Evolutionary conservation across 2,329 filamentous ascomycete species (phyloP).

Genomic region (Chrysoporthe austroafricana): DNA sequence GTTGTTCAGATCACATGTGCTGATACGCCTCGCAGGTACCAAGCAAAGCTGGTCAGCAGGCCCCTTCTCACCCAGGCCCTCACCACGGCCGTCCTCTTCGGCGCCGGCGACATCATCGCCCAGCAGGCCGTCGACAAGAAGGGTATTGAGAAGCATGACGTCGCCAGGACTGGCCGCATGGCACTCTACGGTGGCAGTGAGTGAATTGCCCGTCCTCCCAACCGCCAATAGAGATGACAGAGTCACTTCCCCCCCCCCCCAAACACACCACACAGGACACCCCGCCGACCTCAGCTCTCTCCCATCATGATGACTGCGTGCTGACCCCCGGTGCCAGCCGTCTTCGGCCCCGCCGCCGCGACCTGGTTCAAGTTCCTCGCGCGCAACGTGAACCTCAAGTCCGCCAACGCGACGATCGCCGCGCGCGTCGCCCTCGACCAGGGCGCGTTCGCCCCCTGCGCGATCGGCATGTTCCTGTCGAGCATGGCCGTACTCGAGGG

Average conservation of each 20-base stretch:
- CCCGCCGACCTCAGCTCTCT: slow-evolving; percentile 13
- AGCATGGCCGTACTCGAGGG: slow-evolving; percentile 87
- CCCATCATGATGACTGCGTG: slow-evolving; percentile 4
- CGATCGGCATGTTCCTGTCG: slow-evolving; percentile 79
- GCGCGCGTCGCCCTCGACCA: slow-evolving; percentile 84
- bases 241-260: slow-evolving; percentile 10
- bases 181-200: slow-evolving; percentile 76
- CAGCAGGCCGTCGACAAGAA: slow-evolving; percentile 88
- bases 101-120: slow-evolving; percentile 85
- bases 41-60: slow-evolving; percentile 75
- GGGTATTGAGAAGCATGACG: slow-evolving; percentile 76
- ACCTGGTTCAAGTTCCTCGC: slow-evolving; percentile 86
- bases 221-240: too few species aligned
- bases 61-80: slow-evolving; percentile 89
- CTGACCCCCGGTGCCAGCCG: slow-evolving; percentile 47
- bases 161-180: slow-evolving; percentile 76
- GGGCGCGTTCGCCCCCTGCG: slow-evolving; percentile 78
- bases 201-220: slow-evolving; percentile 36
- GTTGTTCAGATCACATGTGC: background rate
- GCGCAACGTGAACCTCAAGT: slow-evolving; percentile 65
- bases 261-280: slow-evolving; percentile 6
- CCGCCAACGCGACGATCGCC: slow-evolving; percentile 70
- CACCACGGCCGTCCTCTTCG: slow-evolving; percentile 90
- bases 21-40: slow-evolving; percentile 67
- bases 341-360: slow-evolving; percentile 88